Conservation (phyloP, 768 basidiomycete genomes). For the Suillus occidentalis region DNA sequence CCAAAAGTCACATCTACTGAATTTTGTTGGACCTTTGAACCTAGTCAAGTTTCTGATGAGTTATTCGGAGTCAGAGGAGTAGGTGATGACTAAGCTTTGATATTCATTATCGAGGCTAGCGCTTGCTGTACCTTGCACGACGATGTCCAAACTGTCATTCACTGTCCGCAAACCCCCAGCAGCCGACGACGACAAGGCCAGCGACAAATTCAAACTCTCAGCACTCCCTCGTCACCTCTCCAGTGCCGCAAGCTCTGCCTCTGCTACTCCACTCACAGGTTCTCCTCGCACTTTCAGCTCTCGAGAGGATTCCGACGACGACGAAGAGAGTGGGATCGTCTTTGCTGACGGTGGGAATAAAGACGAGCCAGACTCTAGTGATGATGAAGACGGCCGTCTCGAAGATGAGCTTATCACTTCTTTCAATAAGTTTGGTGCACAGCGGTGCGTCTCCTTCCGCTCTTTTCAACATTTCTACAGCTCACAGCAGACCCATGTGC, state of each 20-base stretch:
- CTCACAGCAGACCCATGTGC: conserved; percentile 59
- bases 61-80: not conserved
- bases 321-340: conserved; percentile 25
- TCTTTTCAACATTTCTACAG: conserved; percentile 52
- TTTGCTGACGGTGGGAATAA: conserved; percentile 25
- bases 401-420: conserved; percentile 72
- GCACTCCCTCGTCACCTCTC: conserved; percentile 59
- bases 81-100: conserved; percentile 1
- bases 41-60: no score
- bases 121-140: not conserved
- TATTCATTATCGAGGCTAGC: not conserved
- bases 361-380: conserved; percentile 50
- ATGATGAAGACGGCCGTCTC: conserved; percentile 48
- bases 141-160: conserved; percentile 66
- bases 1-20: not conserved
- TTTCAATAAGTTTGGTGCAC: conserved; percentile 70
- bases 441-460: conserved; percentile 72
- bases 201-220: conserved; percentile 56
- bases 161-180: conserved; percentile 75
- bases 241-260: conserved; percentile 38
- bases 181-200: conserved; percentile 66
- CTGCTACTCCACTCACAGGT: conserved; percentile 57
- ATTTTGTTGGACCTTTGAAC: no score
- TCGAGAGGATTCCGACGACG: conserved; percentile 29
- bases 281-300: conserved; percentile 42